Conservation (phyloP, 73 alveolate species). For the Diophrys appendiculata region DNA sequence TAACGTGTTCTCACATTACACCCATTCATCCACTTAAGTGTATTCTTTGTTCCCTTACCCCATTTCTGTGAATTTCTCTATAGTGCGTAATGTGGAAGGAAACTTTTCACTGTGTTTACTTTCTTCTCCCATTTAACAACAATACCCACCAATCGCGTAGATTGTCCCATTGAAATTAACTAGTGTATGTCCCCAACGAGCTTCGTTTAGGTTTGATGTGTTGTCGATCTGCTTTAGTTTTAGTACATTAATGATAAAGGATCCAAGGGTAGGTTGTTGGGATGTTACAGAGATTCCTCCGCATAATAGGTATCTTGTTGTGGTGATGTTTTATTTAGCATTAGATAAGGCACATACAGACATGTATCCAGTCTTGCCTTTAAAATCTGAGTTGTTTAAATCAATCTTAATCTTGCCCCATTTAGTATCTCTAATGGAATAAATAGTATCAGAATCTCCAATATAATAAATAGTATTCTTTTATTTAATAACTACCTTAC, state of each 20-base stretch:
- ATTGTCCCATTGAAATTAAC: background rate
- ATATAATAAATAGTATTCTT: background rate
- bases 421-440: background rate
- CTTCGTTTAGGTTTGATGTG: background rate
- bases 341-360: too few species aligned
- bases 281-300: background rate
- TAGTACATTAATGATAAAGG: background rate
- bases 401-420: background rate
- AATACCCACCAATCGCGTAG: background rate
- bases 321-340: too few species aligned
- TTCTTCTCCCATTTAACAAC: too few species aligned
- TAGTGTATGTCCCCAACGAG: background rate
- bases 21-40: too few species aligned
- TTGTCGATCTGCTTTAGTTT: background rate
- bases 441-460: background rate
- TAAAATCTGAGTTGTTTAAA: background rate
- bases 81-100: background rate
- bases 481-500: background rate
- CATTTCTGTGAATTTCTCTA: background rate
- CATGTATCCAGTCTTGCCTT: too few species aligned
- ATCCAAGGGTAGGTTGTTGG: background rate
- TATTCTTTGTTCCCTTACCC: background rate
- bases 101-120: too few species aligned
- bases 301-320: background rate
- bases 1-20: background rate